Conservation (phyloP, 306 rosid species). For the Lablab purpureus region DNA sequence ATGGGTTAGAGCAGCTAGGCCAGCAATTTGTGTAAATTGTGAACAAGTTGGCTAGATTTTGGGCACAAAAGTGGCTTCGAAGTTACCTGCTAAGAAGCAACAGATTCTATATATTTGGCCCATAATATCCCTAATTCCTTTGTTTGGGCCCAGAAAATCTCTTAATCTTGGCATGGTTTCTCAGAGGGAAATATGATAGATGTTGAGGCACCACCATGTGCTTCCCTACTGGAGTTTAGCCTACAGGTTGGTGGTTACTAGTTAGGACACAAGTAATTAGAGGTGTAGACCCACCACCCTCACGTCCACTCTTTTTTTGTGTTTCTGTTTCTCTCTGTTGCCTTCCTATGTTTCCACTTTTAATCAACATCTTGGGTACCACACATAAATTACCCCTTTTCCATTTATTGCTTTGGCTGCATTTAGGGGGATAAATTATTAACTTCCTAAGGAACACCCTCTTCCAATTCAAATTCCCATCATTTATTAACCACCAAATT, state of each 20-base stretch:
- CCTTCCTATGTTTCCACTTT: constrained; percentile 45
- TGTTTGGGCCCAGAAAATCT: constrained; percentile 65
- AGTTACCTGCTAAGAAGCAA: constrained; percentile 44
- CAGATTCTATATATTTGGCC: constrained; percentile 52
- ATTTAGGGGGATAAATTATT: not conserved
- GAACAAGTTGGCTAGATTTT: constrained; percentile 43
- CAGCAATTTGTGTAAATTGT: constrained; percentile 35
- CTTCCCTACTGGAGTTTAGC: constrained; percentile 48
- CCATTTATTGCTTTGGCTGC: constrained; percentile 40
- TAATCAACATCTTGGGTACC: constrained; percentile 31
- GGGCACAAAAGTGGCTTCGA: constrained; percentile 39
- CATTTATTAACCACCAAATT: not conserved
- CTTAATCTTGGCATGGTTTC: constrained; percentile 45
- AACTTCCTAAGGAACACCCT: not conserved
- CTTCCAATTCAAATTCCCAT: not conserved
- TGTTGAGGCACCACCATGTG: constrained; percentile 59
- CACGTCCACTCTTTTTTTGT: constrained; percentile 45
- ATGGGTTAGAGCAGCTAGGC: constrained; percentile 56
- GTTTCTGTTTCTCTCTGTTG: not conserved
- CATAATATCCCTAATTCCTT: constrained; percentile 56
- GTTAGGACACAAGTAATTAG: constrained; percentile 49
- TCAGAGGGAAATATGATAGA: constrained; percentile 33
- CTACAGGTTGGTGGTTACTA: constrained; percentile 62
- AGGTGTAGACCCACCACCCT: constrained; percentile 64
- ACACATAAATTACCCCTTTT: constrained; percentile 29